Percentiles rank a stretch among this genome's conserved stretches.
phyloP scores from a whole-genome alignment of 768 basidiomycete species.

The Lactarius psammicola region DNA sequence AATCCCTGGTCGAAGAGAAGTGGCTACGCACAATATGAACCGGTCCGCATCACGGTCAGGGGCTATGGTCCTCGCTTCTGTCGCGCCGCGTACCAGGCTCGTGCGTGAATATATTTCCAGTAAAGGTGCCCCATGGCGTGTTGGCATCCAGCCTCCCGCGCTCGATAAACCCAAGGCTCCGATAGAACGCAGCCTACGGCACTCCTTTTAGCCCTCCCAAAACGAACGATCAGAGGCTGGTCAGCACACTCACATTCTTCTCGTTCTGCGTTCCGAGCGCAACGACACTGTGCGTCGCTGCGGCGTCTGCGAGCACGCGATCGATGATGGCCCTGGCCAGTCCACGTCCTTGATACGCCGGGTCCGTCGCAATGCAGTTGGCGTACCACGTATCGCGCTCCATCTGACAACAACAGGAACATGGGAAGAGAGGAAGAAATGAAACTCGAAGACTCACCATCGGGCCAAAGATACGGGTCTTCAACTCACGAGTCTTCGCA shows the following conservation, averaged over 20 bases:
- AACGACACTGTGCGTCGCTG: neutral
- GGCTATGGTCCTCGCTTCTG: neutral
- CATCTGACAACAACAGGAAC: neutral
- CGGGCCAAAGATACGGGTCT: conserved; percentile 9
- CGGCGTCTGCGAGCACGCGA: conserved; percentile 2
- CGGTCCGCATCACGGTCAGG: neutral
- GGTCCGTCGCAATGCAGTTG: conserved; percentile 9
- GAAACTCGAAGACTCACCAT: neutral
- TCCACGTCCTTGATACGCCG: conserved; percentile 4
- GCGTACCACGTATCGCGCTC: conserved; percentile 13
- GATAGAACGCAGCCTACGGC: conserved; percentile 9
- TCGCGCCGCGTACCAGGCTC: neutral
- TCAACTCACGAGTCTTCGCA: conserved; percentile 7
- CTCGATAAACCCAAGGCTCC: conserved; percentile 7
- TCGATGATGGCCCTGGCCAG: conserved; percentile 5
- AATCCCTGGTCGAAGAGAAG: neutral
- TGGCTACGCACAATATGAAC: neutral
- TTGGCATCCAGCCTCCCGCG: conserved; percentile 4
- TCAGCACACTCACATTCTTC: conserved; percentile 1
- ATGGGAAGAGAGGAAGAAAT: neutral
- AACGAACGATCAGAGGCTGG: neutral
- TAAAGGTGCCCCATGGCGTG: conserved; percentile 7
- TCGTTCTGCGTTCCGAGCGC: conserved; percentile 14
- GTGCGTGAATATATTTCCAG: conserved; percentile 9
- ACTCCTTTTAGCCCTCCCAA: neutral